A percentile compares a stretch with the other conserved stretches of the same genome.
These are phyloP conservation scores for Candida sp. DNA, from an alignment of 1,139 yeast species.

Conservation along the genomic window DNA sequence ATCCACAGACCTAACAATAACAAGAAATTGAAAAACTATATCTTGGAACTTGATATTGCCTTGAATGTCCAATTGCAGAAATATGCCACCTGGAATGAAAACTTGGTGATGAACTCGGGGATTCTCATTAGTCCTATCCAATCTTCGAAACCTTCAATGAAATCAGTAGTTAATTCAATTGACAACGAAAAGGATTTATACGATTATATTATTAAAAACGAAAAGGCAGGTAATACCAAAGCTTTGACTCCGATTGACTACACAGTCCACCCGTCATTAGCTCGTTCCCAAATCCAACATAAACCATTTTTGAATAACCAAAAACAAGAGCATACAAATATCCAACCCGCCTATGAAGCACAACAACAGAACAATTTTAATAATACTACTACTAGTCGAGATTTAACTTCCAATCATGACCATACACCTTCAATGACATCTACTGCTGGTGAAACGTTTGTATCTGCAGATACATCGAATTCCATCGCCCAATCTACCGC, in stretches of 20 bases:
- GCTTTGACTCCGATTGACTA: slow-evolving; percentile 68
- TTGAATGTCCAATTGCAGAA: slow-evolving; percentile 84
- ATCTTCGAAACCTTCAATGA: slow-evolving; percentile 61
- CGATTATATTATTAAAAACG: slow-evolving; percentile 55
- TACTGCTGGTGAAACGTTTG: not conserved
- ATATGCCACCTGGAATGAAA: slow-evolving; percentile 85
- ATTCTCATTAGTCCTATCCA: slow-evolving; percentile 74
- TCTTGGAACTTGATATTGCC: slow-evolving; percentile 86
- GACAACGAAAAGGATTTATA: slow-evolving; percentile 84
- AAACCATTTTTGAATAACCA: slow-evolving; percentile 40
- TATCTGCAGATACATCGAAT: not conserved
- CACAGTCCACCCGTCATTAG: slow-evolving; percentile 70
- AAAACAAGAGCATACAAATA: slow-evolving; percentile 15
- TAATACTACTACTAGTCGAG: slow-evolving; percentile 3
- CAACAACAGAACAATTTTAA: not conserved
- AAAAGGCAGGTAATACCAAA: slow-evolving; percentile 27
- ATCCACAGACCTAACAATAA: slow-evolving; percentile 78
- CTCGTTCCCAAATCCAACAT: slow-evolving; percentile 22
- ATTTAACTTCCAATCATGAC: slow-evolving; percentile 1
- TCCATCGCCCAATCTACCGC: not conserved
- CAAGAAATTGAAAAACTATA: slow-evolving; percentile 68
- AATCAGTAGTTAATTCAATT: slow-evolving; percentile 67
- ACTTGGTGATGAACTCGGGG: slow-evolving; percentile 79
- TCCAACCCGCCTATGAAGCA: slow-evolving; percentile 10
- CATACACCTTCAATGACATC: not conserved